phyloP scores from a whole-genome alignment of 208 protist species.

The Wallacemonas collosoma region DNA sequence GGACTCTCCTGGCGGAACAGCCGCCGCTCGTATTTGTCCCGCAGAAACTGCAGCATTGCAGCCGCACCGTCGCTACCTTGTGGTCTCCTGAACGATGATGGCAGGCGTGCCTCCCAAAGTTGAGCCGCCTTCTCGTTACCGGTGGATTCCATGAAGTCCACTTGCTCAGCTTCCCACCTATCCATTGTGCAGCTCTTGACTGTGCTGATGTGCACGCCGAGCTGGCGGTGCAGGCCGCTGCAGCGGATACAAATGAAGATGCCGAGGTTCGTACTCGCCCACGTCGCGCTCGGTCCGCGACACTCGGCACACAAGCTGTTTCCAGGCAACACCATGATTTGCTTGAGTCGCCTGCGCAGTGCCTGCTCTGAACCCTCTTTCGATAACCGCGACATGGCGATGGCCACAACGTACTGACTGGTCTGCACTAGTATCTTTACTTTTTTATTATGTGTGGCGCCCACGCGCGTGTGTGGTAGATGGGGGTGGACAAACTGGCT shows the following conservation, averaged over 20 bases:
- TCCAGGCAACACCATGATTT: slow-evolving; percentile 30
- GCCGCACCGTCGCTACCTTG: slow-evolving; percentile 33
- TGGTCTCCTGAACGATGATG: slow-evolving; percentile 45
- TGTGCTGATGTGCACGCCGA: slow-evolving; percentile 90
- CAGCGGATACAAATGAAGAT: slow-evolving; percentile 92
- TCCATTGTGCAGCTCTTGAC: slow-evolving; percentile 90
- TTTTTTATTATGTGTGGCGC: neutral
- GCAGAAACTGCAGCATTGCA: slow-evolving; percentile 63
- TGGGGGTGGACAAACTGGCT: no score
- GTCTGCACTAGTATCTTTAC: neutral
- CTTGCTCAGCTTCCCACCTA: slow-evolving; percentile 71
- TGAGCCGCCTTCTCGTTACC: slow-evolving; percentile 50
- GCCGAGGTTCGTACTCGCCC: slow-evolving; percentile 79
- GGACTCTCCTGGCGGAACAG: neutral
- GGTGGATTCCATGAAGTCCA: slow-evolving; percentile 65
- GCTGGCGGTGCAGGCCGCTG: slow-evolving; percentile 89
- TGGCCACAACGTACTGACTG: no score
- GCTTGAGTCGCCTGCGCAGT: slow-evolving; percentile 6
- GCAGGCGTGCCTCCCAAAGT: slow-evolving; percentile 58
- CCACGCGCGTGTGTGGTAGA: no score
- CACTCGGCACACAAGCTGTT: slow-evolving; percentile 88
- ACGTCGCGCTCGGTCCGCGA: slow-evolving; percentile 60
- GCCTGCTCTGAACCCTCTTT: neutral
- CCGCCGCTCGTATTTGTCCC: slow-evolving; percentile 66
- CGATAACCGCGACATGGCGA: neutral